Evolutionary conservation across 495 filamentous ascomycete genomes (phyloP), one percentile per base, ranked within the genome.

Genomic region (Chaetomidium leptoderma): DNA sequence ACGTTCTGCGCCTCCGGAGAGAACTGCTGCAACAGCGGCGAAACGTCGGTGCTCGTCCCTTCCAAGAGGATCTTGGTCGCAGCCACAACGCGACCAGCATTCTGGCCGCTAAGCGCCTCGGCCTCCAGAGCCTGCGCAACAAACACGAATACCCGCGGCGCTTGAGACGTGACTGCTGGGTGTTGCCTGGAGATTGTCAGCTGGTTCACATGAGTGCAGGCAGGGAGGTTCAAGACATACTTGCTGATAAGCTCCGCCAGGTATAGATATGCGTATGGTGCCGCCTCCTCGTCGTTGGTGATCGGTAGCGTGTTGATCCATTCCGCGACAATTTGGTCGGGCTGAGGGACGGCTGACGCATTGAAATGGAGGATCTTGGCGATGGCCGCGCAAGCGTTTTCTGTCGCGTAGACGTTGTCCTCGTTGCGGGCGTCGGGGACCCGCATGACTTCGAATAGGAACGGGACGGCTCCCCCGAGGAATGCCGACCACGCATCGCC

Each of bases 331-430:
- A 97, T 77, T 29, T 88, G 79, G 64, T 91, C 84, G 21, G 84
- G 74, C 66, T 91, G 86, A 39, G 72, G 74, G 21, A 98, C 83
- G 70, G 87, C 89, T 57, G 77, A 78, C 3, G 81, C 67, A 72
- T 96, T 96, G 77, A 82, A 95, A 64, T 93, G 91, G 60, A 99
- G 74, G 44, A 97, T 88, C 82, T 97, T 97, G 27, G 95, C 93
- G 69, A 99, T 95, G 67, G 88, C 90, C 32, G 95, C 92, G 59
- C 91, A 95, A 6, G 95, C 93, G 69, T 99, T 99, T 73, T 99
- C 95, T 9, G 65, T 97, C 0, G 95, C 95, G 74, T 92, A 99
- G 1, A 97, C 88, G 66, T 97, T 89, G 65, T 99, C 95, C 55
- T 97, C 95, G 23, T 82, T 83, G 56, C 93, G 83, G 4, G 92